Conservation (phyloP, 805 yeast genomes). For the Barnettozyma siamensis region DNA sequence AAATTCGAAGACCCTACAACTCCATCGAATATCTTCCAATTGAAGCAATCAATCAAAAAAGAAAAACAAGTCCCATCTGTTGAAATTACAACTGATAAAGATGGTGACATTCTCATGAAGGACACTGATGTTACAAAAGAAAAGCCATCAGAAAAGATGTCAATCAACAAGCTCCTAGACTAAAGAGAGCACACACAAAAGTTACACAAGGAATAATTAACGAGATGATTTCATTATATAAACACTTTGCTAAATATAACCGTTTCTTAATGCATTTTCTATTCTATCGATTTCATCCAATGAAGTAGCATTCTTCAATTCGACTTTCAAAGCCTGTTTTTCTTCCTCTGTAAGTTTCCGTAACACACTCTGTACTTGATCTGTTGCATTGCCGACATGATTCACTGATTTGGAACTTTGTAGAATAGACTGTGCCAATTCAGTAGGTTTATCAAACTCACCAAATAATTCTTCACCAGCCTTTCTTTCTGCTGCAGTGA, state of each 20-base stretch:
- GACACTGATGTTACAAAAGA: slow-evolving; percentile 9
- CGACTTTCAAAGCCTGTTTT: slow-evolving; percentile 41
- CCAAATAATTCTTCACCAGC: slow-evolving; percentile 42
- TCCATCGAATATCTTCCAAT: no score
- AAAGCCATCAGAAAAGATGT: slow-evolving; percentile 13
- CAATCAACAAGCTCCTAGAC: slow-evolving; percentile 20
- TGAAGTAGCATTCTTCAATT: slow-evolving; percentile 57
- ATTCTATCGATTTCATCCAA: slow-evolving; percentile 71
- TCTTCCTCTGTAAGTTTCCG: slow-evolving; percentile 51
- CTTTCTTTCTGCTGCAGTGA: slow-evolving; percentile 49
- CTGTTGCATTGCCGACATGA: slow-evolving; percentile 26
- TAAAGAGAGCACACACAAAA: slow-evolving; percentile 1
- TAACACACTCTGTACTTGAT: slow-evolving; percentile 32
- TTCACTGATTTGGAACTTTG: slow-evolving; percentile 1
- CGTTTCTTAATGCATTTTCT: slow-evolving; percentile 47
- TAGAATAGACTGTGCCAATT: slow-evolving; percentile 28
- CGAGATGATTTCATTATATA: no score
- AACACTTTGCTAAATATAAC: slow-evolving; percentile 24
- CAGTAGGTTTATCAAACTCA: slow-evolving; percentile 14
- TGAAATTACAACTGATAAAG: background rate
- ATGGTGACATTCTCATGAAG: background rate
- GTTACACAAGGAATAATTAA: background rate
- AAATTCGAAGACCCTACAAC: no score
- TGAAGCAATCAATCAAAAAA: no score
- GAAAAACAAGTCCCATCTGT: no score